A percentile compares a stretch with the other conserved stretches of the same genome.
phyloP scores from a whole-genome alignment of 2,329 filamentous ascomycete genomes.

The Lecanicillium sp. region DNA sequence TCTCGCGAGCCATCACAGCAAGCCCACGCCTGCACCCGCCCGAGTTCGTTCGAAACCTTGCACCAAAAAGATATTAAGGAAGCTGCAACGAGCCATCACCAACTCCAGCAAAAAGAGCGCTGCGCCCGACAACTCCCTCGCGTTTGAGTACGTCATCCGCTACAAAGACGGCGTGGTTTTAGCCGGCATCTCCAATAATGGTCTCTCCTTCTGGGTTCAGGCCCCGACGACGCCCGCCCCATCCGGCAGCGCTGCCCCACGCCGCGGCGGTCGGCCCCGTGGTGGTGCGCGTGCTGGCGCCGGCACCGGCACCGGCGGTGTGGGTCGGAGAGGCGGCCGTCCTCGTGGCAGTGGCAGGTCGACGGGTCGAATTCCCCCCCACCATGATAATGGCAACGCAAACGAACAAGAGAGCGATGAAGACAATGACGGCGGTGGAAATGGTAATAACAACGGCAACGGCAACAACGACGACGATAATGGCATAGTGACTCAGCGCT shows the following conservation, averaged over 20 bases:
- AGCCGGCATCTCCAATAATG: background rate
- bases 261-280: background rate
- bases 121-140: background rate
- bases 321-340: background rate
- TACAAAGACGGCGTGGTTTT: background rate
- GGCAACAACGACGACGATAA: background rate
- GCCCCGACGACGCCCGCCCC: background rate
- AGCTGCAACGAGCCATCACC: background rate
- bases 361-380: too few relatives aligned
- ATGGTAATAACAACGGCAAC: background rate
- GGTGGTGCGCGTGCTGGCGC: background rate
- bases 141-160: background rate
- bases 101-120: too few relatives aligned
- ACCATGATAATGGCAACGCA: background rate
- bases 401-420: background rate
- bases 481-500: background rate
- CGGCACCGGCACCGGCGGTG: background rate
- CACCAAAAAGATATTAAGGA: background rate
- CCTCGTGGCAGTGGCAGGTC: too few relatives aligned
- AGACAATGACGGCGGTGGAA: background rate
- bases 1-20: background rate
- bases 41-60: background rate
- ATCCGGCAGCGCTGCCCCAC: background rate
- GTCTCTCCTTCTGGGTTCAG: background rate
- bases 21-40: background rate